Base-by-base conservation (phyloP, 2,329 filamentous ascomycete genomes). In the Fusarium globosum region DNA sequence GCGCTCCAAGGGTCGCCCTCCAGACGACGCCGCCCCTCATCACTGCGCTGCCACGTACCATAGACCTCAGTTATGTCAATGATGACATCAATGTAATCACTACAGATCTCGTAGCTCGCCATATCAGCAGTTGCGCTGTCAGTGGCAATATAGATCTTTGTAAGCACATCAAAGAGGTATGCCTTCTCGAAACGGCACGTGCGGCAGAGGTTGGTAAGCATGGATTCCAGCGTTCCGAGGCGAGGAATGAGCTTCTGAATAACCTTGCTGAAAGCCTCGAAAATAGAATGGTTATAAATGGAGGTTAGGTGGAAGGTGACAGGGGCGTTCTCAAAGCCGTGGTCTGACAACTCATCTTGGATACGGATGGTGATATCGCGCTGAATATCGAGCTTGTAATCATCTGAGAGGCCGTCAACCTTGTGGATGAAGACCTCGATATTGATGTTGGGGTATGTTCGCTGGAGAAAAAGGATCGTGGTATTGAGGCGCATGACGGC, bases 401-500 rank as follows among this genome's bases (percentile, higher is more conserved):
- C 96, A 76, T 98, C 96, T 35, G 94, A 96, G 21, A 99, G 88
- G n/a, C 95, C 96, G 80, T 99, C 96, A 39, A 98, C 96, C 82
- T 99, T 99, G 88, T 99, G 96, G 77, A 99, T 97, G 83, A 99
- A 98, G 57, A 99, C 96, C 81, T 98, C 96, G 74, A 99, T 93
- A 82, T 98, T 97, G 84, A 98, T 96, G 80, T 94, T 92, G 5
- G 96, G 95, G 80, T 97, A 98, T 69, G 90, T 91, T 74, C 94
- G 91, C 80, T 97, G 94, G 4, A 99, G 90, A 74, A 94, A 94
- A 65, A 98, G 87, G 71, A 98, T 97, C 13, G 95, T 97, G 61
- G 91, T 88, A 82, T 97, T 97, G 35, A 99, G 89, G 14, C 94
- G 92, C 61, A 91, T 90, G 53, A 99, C 94, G 23, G 95, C 94